Evolutionary conservation across 495 filamentous ascomycete species (phyloP).

Genomic region (Aspergillus cavernicola): DNA sequence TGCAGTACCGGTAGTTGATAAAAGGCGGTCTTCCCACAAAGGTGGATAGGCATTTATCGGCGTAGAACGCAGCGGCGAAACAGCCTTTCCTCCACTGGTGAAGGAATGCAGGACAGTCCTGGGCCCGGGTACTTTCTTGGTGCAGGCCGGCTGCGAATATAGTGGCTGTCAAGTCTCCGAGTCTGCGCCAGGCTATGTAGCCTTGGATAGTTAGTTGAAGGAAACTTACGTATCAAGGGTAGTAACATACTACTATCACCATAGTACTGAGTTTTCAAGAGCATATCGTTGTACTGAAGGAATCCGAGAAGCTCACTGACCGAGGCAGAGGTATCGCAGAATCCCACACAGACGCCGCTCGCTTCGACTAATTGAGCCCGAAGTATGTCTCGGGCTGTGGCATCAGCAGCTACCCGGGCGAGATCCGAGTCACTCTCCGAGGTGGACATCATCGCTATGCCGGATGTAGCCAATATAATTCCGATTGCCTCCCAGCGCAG

Average conservation of each 20-base stretch:
- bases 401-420: constrained; percentile 17
- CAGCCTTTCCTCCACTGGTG: constrained; percentile 46
- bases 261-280: constrained; percentile 43
- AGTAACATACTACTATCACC: constrained; percentile 49
- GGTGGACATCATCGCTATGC: constrained; percentile 36
- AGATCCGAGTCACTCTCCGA: constrained; percentile 36
- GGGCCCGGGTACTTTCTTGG: constrained; percentile 40
- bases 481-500: constrained; percentile 60
- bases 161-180: constrained; percentile 48
- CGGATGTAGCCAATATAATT: constrained; percentile 48
- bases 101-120: constrained; percentile 49
- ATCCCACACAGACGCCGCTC: constrained; percentile 39
- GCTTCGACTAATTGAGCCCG: constrained; percentile 38
- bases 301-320: constrained; percentile 48
- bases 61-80: constrained; percentile 51
- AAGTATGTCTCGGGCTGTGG: constrained; percentile 25
- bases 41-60: constrained; percentile 49
- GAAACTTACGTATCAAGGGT: neutral
- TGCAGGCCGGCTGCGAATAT: constrained; percentile 58
- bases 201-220: constrained; percentile 25
- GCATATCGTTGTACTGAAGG: constrained; percentile 40
- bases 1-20: constrained; percentile 52
- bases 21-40: constrained; percentile 57
- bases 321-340: constrained; percentile 44
- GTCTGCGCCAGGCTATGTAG: constrained; percentile 50